phyloP scores from a whole-genome alignment of 176 grass and related monocot species.

The Lolium rigidum region DNA sequence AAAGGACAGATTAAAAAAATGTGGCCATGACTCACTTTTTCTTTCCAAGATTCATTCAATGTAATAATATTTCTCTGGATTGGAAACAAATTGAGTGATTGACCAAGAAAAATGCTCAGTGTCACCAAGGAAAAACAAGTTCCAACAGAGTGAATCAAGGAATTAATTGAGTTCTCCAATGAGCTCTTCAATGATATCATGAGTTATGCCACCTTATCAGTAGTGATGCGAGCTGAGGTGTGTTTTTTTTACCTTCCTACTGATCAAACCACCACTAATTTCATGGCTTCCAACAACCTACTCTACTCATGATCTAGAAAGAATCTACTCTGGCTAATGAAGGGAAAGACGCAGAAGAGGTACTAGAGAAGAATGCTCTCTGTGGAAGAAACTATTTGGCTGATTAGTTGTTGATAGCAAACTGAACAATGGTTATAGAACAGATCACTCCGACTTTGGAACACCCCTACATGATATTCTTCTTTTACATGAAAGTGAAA shows the following conservation, averaged over 20 bases:
- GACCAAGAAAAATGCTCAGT: slow-evolving; percentile 17
- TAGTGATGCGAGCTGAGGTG: not conserved
- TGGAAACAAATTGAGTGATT: slow-evolving; percentile 8
- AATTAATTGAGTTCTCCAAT: not conserved
- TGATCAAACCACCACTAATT: not conserved
- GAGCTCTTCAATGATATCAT: not conserved
- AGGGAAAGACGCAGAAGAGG: not conserved
- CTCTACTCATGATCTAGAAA: not conserved
- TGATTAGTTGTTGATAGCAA: not conserved
- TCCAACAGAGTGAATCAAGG: slow-evolving; percentile 4
- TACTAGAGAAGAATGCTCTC: slow-evolving; percentile 7
- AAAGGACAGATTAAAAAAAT: slow-evolving; percentile 29
- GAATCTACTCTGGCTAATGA: not conserved
- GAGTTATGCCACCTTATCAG: not conserved
- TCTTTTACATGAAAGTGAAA: slow-evolving; percentile 12
- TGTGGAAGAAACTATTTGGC: slow-evolving; percentile 4
- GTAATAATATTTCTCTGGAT: not conserved
- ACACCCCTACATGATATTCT: not conserved
- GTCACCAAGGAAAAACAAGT: not conserved
- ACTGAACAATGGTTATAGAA: not conserved
- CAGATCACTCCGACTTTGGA: not conserved
- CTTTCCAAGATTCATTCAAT: slow-evolving; percentile 4
- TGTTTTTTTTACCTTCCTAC: not conserved
- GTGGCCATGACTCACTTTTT: not conserved
- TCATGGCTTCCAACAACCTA: slow-evolving; percentile 34